A percentile compares a stretch with the other conserved stretches of the same genome.
Evolutionary conservation across 75 land plant genomes (phyloP).

Genomic region (Cryptomeria japonica): DNA sequence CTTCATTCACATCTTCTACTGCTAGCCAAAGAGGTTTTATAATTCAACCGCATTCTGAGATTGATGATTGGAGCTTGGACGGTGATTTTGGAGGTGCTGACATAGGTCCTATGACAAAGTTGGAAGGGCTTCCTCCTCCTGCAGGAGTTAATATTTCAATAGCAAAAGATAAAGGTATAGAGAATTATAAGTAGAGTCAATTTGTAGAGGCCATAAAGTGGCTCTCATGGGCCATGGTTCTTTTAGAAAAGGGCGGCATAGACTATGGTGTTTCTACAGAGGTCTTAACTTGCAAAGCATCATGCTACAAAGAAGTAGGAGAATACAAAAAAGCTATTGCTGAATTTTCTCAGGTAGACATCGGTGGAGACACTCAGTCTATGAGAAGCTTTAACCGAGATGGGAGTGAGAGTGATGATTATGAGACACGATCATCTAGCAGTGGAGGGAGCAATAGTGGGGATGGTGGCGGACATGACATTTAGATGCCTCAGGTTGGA

Average conservation of each 20-base stretch:
- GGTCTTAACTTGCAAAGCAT: slow-evolving; percentile 71
- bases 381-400: too few relatives aligned
- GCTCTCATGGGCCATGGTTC: slow-evolving; percentile 88
- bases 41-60: slow-evolving; percentile 23
- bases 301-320: slow-evolving; percentile 96
- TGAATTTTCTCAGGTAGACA: slow-evolving; percentile 90
- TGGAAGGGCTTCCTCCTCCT: slow-evolving; percentile 91
- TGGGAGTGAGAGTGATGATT: too few relatives aligned
- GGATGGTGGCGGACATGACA: too few relatives aligned
- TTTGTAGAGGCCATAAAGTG: slow-evolving; percentile 97
- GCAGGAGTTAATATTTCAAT: slow-evolving; percentile 66
- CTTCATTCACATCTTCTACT: slow-evolving; percentile 46
- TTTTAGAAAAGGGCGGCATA: slow-evolving; percentile 52
- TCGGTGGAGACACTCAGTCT: too few relatives aligned
- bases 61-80: slow-evolving; percentile 73
- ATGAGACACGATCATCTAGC: too few relatives aligned
- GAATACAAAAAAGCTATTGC: slow-evolving; percentile 96
- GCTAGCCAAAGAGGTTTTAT: slow-evolving; percentile 14
- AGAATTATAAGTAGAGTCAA: slow-evolving; percentile 85
- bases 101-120: slow-evolving; percentile 68
- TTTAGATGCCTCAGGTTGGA: too few relatives aligned
- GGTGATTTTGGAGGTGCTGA: slow-evolving; percentile 55
- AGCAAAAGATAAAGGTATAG: slow-evolving; percentile 78
- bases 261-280: slow-evolving; percentile 42
- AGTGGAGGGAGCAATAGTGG: too few relatives aligned